A percentile compares a stretch with the other conserved stretches of the same genome.
phyloP scores from a whole-genome alignment of 2,329 filamentous ascomycete species.

The Ophiocordyceps australis region DNA sequence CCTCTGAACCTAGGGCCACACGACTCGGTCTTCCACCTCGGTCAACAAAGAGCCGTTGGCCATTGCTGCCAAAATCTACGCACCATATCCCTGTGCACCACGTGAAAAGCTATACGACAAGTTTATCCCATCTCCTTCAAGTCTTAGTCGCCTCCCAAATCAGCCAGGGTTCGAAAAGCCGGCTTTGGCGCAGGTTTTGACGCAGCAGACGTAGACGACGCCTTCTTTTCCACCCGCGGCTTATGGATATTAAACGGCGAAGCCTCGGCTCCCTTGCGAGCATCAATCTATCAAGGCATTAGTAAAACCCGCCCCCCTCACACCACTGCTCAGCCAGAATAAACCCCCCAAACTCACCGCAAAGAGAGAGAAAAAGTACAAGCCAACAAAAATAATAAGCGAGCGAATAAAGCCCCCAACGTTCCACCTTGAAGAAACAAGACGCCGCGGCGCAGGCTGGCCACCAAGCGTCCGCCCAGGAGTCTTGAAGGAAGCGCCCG shows the following conservation, averaged over 20 bases:
- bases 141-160: conserved; percentile 17
- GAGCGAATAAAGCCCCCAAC: conserved; percentile 25
- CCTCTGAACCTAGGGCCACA: too few relatives aligned
- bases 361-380: conserved; percentile 44
- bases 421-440: conserved; percentile 4
- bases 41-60: too few relatives aligned
- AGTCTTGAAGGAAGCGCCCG: conserved; percentile 28
- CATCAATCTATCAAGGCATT: conserved; percentile 29
- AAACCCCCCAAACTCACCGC: too few relatives aligned
- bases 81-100: too few relatives aligned
- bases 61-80: too few relatives aligned
- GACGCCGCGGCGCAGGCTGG: conserved; percentile 7
- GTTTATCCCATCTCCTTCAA: too few relatives aligned
- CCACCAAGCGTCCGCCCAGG: conserved; percentile 40
- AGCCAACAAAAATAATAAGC: conserved; percentile 35
- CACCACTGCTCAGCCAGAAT: too few relatives aligned
- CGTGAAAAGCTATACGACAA: too few relatives aligned
- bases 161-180: conserved; percentile 33
- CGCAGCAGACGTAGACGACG: conserved; percentile 4
- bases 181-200: conserved; percentile 14
- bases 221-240: conserved; percentile 2
- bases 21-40: too few relatives aligned
- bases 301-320: too few relatives aligned
- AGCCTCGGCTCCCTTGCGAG: conserved; percentile 40
- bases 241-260: conserved; percentile 39